Conservation (phyloP, 2,329 filamentous ascomycete genomes). For the Pseudogymnoascus sp. region DNA sequence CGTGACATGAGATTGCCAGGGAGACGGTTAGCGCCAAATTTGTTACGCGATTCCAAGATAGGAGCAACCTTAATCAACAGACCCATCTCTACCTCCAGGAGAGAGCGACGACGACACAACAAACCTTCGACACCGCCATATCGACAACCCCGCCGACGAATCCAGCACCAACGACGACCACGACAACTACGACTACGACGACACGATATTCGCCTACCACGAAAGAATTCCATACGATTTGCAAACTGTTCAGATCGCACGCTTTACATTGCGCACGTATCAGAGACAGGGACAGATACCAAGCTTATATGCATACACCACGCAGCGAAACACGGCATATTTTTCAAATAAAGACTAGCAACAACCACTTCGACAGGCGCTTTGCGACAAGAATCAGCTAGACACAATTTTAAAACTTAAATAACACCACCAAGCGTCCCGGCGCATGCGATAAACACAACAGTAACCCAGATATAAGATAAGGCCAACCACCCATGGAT, state of each 20-base stretch:
- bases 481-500: conserved; percentile 11
- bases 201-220: not conserved
- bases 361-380: conserved; percentile 1
- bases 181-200: conserved; percentile 7
- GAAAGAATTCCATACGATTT: not conserved
- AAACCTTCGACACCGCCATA: conserved; percentile 9
- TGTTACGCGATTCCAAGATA: conserved; percentile 9
- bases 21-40: conserved; percentile 8
- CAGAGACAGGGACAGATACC: not conserved
- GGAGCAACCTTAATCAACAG: conserved; percentile 8
- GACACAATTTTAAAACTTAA: not conserved
- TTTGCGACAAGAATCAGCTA: not conserved
- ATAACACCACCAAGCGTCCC: not conserved
- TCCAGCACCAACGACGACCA: conserved; percentile 1
- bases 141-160: conserved; percentile 5
- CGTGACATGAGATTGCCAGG: conserved; percentile 4
- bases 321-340: not conserved
- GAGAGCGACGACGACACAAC: conserved; percentile 8
- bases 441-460: conserved; percentile 5
- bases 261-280: conserved; percentile 5
- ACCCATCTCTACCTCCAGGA: conserved; percentile 2
- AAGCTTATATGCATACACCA: not conserved
- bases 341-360: conserved; percentile 1
- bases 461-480: not conserved
- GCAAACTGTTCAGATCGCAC: not conserved